Evolutionary conservation across 1,284 basidiomycete species (phyloP).

Genomic region (Athelia psychrophila): DNA sequence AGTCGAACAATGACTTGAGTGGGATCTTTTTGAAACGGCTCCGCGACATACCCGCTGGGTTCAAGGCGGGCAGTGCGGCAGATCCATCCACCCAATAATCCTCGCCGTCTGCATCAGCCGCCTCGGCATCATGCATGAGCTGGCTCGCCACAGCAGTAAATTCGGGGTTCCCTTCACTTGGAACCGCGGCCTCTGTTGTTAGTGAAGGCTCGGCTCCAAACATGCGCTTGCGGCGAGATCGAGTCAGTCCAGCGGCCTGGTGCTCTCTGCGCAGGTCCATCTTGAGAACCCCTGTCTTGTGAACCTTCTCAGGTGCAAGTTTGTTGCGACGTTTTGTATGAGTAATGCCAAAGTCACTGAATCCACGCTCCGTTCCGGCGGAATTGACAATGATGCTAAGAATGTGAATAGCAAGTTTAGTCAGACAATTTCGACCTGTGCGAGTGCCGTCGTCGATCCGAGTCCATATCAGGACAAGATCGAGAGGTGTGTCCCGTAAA

Average conservation of each 20-base stretch:
- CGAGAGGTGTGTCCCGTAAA: slow-evolving; percentile 7
- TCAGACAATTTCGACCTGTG: slow-evolving; percentile 11
- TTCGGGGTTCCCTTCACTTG: background rate
- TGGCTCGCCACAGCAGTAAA: background rate
- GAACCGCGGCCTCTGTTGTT: background rate
- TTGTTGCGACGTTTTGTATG: slow-evolving; percentile 17
- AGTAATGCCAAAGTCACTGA: slow-evolving; percentile 17
- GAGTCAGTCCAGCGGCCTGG: slow-evolving; percentile 3
- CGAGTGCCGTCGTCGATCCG: slow-evolving; percentile 5
- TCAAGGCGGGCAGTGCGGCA: background rate
- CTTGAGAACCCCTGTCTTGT: slow-evolving; percentile 14
- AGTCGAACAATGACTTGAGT: background rate
- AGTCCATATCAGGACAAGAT: slow-evolving; percentile 11
- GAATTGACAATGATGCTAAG: slow-evolving; percentile 20
- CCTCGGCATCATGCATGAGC: background rate
- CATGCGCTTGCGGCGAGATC: slow-evolving; percentile 3
- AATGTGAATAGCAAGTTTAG: slow-evolving; percentile 15
- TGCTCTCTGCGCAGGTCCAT: slow-evolving; percentile 7
- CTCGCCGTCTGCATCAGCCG: background rate
- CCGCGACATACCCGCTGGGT: background rate
- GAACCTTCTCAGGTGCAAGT: slow-evolving; percentile 9
- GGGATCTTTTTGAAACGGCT: background rate
- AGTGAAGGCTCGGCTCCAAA: slow-evolving; percentile 3
- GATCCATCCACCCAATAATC: background rate
- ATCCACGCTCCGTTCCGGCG: slow-evolving; percentile 15